Evolutionary conservation across 345 rosid species (phyloP), one percentile per base, ranked within the genome.

Genomic region (Fremontodendron californicum): DNA sequence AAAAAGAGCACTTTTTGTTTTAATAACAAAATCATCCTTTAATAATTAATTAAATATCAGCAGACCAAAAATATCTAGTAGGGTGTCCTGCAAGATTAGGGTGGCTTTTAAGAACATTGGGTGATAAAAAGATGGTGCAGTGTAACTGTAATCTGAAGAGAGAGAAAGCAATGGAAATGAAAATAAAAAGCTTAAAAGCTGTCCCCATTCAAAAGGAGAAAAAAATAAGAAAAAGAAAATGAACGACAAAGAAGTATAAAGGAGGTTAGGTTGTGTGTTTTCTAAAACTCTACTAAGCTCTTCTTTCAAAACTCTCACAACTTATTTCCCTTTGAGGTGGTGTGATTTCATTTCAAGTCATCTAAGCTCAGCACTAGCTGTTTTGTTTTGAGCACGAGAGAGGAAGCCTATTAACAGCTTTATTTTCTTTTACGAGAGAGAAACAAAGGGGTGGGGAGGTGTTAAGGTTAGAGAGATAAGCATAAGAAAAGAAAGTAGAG

Each of bases 181-280:
- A 78, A 75, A 78, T 77, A 13, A 71, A 84, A 80, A 80, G 78
- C 81, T 11, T 40, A 45, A 31, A 49, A 75, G 82, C 81, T 68
- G 71, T 74, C 52, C 18, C n/a, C 57, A 76, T 71, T 62, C 48
- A 48, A 33, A 19, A 71, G 58, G 35, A 13, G 25, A 74, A 63
- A 74, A 12, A 45, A 40, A 55, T 16, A 4, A 21, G 25, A 13
- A 40, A 42, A 66, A 66, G 31, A 66, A 21, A 52, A 48, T 52
- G 45, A 23, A 60, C 45, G 57, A 77, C 67, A 58, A 57, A 58
- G 78, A 80, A 84, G 84, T 87, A 87, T 86, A 87, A 87, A 85
- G 84, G 74, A 71, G 75, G 78, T 57, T 25, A 51, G 79, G 87
- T 77, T 79, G 19, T 55, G 80, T 77, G 46, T 79, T 76, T 77